Percentiles rank a stretch among this genome's conserved stretches.
These are phyloP conservation scores for Termitomyces sp. DNA, from an alignment of 768 basidiomycete species.

Conservation along the genomic window DNA sequence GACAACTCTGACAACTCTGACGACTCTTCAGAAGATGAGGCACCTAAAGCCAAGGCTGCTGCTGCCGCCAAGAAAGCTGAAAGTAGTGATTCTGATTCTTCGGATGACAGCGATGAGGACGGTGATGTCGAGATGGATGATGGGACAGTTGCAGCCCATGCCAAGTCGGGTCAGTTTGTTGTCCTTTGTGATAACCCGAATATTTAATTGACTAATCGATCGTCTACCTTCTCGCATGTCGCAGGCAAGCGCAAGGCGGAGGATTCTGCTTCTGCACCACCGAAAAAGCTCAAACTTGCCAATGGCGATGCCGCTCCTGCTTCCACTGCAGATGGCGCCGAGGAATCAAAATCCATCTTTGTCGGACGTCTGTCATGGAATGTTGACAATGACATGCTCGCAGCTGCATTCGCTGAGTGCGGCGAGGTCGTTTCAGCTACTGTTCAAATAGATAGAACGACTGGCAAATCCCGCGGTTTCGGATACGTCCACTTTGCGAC, in stretches of 20 bases:
- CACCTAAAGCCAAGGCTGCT: neutral
- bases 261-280: constrained; percentile 46
- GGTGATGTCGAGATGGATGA: constrained; percentile 53
- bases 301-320: constrained; percentile 43
- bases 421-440: constrained; percentile 87
- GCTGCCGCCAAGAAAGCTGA: constrained; percentile 1
- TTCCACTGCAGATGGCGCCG: constrained; percentile 27
- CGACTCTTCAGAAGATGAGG: constrained; percentile 23
- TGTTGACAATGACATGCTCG: constrained; percentile 93
- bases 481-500: constrained; percentile 78
- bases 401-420: constrained; percentile 81
- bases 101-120: constrained; percentile 45
- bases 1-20: neutral
- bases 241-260: constrained; percentile 81
- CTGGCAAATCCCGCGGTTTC: constrained; percentile 80
- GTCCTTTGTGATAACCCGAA: neutral
- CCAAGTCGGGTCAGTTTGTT: constrained; percentile 30
- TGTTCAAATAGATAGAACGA: constrained; percentile 81
- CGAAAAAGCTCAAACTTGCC: constrained; percentile 80
- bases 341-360: constrained; percentile 70
- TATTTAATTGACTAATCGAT: neutral
- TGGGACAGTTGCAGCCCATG: constrained; percentile 26
- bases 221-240: constrained; percentile 9
- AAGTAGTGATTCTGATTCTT: neutral
- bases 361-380: constrained; percentile 95